Evolutionary conservation across 1,284 basidiomycete species (phyloP), one percentile per base, ranked within the genome.

Genomic region (Leccinum angustisporum): DNA sequence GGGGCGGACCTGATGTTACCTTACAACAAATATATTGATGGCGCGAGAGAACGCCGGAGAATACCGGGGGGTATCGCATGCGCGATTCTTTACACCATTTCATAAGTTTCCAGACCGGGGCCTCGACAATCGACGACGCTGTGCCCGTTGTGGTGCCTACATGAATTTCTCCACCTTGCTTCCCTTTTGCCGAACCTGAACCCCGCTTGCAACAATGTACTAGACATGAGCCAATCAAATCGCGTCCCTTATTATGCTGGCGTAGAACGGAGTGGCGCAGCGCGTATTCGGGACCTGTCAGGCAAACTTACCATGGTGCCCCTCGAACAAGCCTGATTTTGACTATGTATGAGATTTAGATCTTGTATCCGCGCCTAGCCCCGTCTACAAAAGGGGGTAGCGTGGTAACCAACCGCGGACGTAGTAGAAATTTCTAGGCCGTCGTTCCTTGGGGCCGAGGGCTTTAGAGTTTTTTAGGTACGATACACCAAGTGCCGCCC

Each of bases 401-500:
- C 13, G 69, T 72, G 70, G 71, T 36, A 63, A 68, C 56, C 58
- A 53, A 66, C 66, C 60, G 56, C 65, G 65, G 72, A 54, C 8
- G n/a, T 63, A 59, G 58, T 67, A 54, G 16, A 55, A 36, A 30
- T 58, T 48, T 62, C 58, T 51, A 31, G 31, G 18, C 31, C 16
- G 48, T 57, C 36, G 43, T 54, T 64, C 72, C 70, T 40, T 70
- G 72, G 69, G 67, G 61, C 69, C 72, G 72, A 70, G 69, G 72
- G 65, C 11, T 63, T 69, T 54, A 0, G 54, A 43, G 31, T 40
- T n/a, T 31, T 55, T 18, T 18, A 34, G 64, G 66, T 61, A 61
- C 57, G 63, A 63, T 60, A 61, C 13, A 7, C n/a, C 46, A 48
- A 21, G 61, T 50, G 27, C 40, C 56, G 48, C 58, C 34, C 9